Evolutionary conservation across 495 filamentous ascomycete genomes (phyloP).

Genomic region (Neurospora pannonica): DNA sequence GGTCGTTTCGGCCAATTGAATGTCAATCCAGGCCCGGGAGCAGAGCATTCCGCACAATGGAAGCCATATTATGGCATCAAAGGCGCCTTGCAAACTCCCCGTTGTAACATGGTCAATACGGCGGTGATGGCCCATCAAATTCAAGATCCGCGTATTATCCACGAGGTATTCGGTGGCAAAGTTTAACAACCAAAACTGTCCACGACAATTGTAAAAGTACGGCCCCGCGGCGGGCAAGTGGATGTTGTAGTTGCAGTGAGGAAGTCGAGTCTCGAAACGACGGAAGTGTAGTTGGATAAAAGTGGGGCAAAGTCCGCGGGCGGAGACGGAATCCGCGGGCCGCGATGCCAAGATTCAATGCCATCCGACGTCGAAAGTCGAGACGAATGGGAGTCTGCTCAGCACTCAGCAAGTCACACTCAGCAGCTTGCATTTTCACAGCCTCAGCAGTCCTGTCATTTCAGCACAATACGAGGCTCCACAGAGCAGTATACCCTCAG

Average conservation of each 20-base stretch:
- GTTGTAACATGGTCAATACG: not conserved
- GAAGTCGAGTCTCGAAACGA: not conserved
- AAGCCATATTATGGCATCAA: not conserved
- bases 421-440: not conserved
- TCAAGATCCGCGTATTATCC: not conserved
- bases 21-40: not conserved
- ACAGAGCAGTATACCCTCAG: not conserved
- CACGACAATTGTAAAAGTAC: not conserved
- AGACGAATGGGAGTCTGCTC: not conserved
- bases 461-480: not conserved
- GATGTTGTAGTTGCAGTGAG: not conserved
- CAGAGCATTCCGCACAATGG: not conserved
- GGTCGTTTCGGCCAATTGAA: not conserved
- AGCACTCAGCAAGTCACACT: not conserved
- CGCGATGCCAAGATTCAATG: not conserved
- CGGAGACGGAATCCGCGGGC: not conserved
- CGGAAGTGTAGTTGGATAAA: not conserved
- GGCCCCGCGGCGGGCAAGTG: not conserved
- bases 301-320: not conserved
- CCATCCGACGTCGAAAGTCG: not conserved
- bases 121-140: not conserved
- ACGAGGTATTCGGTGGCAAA: too few species aligned
- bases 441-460: not conserved
- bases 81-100: not conserved
- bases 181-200: not conserved